Base-by-base conservation (phyloP, 805 yeast species). In the Wickerhamomyces xylosicus region DNA sequence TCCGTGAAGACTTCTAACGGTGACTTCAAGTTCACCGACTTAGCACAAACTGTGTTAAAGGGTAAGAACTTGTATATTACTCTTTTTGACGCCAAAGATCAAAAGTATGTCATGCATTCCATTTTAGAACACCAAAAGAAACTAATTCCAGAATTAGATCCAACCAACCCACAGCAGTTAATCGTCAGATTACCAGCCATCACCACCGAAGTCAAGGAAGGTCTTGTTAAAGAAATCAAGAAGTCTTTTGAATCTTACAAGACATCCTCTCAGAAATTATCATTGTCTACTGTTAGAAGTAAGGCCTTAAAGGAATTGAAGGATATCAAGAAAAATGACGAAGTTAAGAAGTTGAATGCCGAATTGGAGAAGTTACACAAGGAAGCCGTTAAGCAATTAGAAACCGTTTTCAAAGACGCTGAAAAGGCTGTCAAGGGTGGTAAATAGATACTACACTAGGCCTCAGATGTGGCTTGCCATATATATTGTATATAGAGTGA, bases 71-170 rank as follows among this genome's bases (percentile, higher is more conserved):
- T 75, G 47, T 65, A 85, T 38, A 74, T 90, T n/a, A 86, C 95
- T 0, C 89, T 87, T 2, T 90, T 81, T 58, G 96, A 90, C 52
- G 95, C 95, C 6, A 69, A 68, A 37, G 71, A 84, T 47, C 69
- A 76, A 31, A 81, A 85, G 49, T 69, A 72, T 43, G 72, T 90
- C 21, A 70, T 82, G 21, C 77, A 86, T 38, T 69, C 89, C 0
- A 77, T 90, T 16, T 57, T 85, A 43, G 80, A 73, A 1, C 67
- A 89, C 0, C 72, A 74, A 9, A 61, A 85, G 54, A 83, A 84
- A 51, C 59, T 90, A 67, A 85, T 79, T 43, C 95, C 97, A 1
- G 89, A 82, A 53, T 67, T 66, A 18, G 89, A 85, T 42, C 74
- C 84, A 1, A 64, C 73, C 39, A 83, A 82, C 54, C 77, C 79